Evolutionary conservation across 2,329 filamentous ascomycete genomes (phyloP).

Genomic region (Pseudopyricularia javanii): DNA sequence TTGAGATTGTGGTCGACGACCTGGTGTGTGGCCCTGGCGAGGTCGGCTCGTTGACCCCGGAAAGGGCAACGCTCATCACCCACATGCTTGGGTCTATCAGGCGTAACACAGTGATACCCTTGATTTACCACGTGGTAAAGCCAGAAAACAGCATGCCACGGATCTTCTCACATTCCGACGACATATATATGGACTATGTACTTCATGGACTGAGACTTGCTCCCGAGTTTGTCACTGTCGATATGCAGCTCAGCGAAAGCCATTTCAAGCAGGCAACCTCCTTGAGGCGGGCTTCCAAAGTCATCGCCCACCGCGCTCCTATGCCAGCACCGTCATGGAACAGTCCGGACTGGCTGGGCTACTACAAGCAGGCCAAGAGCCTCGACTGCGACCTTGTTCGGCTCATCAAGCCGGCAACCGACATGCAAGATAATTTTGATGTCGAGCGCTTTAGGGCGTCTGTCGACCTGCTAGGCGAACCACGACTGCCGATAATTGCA

Average conservation of each 20-base stretch:
- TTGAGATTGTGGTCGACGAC: slow-evolving; percentile 46
- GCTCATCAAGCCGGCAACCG: slow-evolving; percentile 42
- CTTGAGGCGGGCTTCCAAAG: slow-evolving; percentile 41
- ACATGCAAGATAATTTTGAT: slow-evolving; percentile 50
- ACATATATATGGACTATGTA: slow-evolving; percentile 41
- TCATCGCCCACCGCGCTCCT: slow-evolving; percentile 42
- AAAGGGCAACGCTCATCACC: slow-evolving; percentile 38
- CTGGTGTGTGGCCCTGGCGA: slow-evolving; percentile 5
- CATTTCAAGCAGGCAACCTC: slow-evolving; percentile 36
- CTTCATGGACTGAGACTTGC: slow-evolving; percentile 48
- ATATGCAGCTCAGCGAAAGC: slow-evolving; percentile 42
- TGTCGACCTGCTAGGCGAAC: slow-evolving; percentile 27
- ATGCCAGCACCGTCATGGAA: slow-evolving; percentile 39
- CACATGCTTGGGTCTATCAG: slow-evolving; percentile 47
- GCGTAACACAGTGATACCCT: slow-evolving; percentile 47
- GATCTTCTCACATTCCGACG: slow-evolving; percentile 8
- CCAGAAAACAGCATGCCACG: slow-evolving; percentile 12
- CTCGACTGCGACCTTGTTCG: slow-evolving; percentile 51
- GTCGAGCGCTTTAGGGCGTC: slow-evolving; percentile 35
- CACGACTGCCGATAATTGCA: slow-evolving; percentile 41
- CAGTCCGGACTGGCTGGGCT: slow-evolving; percentile 37
- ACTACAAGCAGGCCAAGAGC: slow-evolving; percentile 44
- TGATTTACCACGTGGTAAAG: slow-evolving; percentile 39
- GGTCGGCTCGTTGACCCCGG: slow-evolving; percentile 11
- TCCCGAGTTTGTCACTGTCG: slow-evolving; percentile 51